Conservation (phyloP, 73 alveolate genomes). For the Tetrahymena malaccensis region DNA sequence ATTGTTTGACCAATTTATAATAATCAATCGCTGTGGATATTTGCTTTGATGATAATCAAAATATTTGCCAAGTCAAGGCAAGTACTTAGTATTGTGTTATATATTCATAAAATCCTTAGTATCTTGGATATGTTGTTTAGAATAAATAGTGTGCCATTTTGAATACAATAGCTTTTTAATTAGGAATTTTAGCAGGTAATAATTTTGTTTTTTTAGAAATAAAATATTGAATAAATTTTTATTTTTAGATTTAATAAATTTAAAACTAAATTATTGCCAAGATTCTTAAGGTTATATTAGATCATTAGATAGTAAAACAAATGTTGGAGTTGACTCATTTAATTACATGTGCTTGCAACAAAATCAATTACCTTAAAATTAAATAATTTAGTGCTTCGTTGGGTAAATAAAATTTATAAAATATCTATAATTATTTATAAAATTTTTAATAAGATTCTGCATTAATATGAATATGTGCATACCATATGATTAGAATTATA, state of each 20-base stretch:
- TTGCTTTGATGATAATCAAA: neutral
- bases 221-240: too few species aligned
- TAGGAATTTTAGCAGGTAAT: neutral
- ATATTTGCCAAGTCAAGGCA: neutral
- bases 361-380: neutral
- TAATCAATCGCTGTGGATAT: neutral
- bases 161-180: neutral
- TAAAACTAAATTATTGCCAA: neutral
- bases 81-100: neutral
- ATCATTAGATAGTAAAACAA: neutral
- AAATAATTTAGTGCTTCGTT: neutral
- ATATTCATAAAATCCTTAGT: neutral
- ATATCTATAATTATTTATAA: too few species aligned
- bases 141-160: neutral
- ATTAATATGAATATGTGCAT: neutral
- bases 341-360: neutral
- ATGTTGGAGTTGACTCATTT: neutral
- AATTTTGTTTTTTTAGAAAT: too few species aligned
- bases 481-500: neutral
- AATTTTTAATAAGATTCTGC: too few species aligned
- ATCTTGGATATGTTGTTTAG: neutral
- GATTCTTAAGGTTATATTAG: neutral
- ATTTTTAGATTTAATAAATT: neutral
- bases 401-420: neutral
- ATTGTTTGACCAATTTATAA: neutral